Percentiles rank a stretch among this genome's conserved stretches.
phyloP scores from a whole-genome alignment of 148 eudicot genomes.

The Vaccinium vitisidaea region DNA sequence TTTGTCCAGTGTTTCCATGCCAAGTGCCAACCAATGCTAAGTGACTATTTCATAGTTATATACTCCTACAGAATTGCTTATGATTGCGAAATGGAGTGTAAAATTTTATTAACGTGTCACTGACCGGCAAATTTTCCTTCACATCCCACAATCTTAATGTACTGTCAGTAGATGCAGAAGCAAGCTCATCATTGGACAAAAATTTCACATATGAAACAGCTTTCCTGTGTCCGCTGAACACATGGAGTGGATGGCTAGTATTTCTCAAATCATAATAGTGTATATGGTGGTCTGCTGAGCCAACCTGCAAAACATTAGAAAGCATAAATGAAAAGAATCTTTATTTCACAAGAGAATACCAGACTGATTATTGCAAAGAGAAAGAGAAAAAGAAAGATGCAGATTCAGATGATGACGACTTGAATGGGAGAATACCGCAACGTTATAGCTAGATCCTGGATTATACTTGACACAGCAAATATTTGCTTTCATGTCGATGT shows the following conservation, averaged over 20 bases:
- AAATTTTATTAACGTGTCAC: conserved; percentile 18
- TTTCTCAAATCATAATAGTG: conserved; percentile 75
- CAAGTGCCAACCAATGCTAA: not conserved
- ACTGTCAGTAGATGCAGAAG: conserved; percentile 79
- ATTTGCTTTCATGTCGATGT: conserved; percentile 80
- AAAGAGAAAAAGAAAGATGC: not conserved
- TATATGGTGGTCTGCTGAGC: conserved; percentile 77
- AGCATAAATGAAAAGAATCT: not conserved
- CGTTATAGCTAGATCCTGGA: conserved; percentile 64
- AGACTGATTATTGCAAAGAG: not conserved
- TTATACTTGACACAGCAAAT: conserved; percentile 80
- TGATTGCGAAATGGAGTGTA: not conserved
- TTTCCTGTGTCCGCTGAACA: conserved; percentile 69
- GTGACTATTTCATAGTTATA: not conserved
- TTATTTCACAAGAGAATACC: not conserved
- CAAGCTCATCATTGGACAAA: conserved; percentile 65
- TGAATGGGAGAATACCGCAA: conserved; percentile 46
- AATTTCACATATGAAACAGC: conserved; percentile 77
- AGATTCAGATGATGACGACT: not conserved
- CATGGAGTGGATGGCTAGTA: conserved; percentile 54
- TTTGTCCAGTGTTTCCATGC: conserved; percentile 1
- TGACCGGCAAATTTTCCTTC: conserved; percentile 60
- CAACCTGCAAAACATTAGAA: conserved; percentile 52
- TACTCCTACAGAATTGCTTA: not conserved
- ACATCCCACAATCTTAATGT: conserved; percentile 78